phyloP scores from a whole-genome alignment of 2,329 filamentous ascomycete genomes.

The Raffaelea arxii region DNA sequence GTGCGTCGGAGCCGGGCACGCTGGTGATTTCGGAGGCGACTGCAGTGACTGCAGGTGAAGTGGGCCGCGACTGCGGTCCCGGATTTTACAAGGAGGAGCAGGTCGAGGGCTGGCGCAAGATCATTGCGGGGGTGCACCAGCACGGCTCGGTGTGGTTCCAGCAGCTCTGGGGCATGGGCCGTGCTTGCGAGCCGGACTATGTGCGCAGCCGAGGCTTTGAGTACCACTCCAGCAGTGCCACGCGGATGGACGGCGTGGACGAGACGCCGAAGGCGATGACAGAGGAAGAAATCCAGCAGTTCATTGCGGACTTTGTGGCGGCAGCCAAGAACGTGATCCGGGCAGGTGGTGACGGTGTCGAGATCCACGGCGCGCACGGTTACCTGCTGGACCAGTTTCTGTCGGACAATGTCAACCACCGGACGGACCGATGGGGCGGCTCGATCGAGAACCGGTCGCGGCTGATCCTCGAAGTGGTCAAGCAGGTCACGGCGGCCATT shows the following conservation, averaged over 20 bases:
- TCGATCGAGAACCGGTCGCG: conserved; percentile 63
- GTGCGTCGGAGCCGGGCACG: conserved; percentile 28
- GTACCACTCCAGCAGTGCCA: conserved; percentile 28
- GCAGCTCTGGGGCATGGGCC: conserved; percentile 45
- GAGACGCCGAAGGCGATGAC: conserved; percentile 50
- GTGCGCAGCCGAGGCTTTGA: conserved; percentile 20
- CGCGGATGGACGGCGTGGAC: conserved; percentile 29
- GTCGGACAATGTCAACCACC: conserved; percentile 56
- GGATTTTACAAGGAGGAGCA: conserved; percentile 48
- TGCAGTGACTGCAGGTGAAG: conserved; percentile 25
- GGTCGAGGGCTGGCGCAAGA: conserved; percentile 45
- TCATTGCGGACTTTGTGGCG: conserved; percentile 50
- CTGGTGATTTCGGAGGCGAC: conserved; percentile 37
- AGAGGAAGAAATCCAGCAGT: conserved; percentile 50
- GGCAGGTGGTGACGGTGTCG: conserved; percentile 58
- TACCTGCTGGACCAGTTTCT: conserved; percentile 67
- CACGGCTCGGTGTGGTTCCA: conserved; percentile 49
- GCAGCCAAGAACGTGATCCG: conserved; percentile 44
- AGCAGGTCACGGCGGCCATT: conserved; percentile 42
- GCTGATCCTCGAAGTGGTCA: conserved; percentile 56
- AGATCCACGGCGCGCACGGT: conserved; percentile 70
- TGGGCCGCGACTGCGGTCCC: conserved; percentile 36
- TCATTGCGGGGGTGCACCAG: conserved; percentile 52
- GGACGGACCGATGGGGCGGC: conserved; percentile 59
- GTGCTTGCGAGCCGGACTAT: conserved; percentile 24